Conservation (phyloP, 495 filamentous ascomycete genomes). For the Penicillium salamii region DNA sequence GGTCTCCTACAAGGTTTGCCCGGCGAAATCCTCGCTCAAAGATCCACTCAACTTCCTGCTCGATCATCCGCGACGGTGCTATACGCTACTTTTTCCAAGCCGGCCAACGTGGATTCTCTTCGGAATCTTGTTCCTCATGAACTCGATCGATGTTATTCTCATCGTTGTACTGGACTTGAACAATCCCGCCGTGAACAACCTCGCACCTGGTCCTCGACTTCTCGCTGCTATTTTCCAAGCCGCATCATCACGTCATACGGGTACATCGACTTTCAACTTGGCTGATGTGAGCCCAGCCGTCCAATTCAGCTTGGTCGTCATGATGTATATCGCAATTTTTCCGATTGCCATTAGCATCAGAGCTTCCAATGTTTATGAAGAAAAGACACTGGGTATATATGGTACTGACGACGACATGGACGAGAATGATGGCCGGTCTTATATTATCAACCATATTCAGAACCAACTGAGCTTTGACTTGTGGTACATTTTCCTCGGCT, state of each 20-base stretch:
- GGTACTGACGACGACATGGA: conserved; percentile 45
- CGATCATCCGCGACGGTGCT: conserved; percentile 61
- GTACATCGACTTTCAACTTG: conserved; percentile 55
- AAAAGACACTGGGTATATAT: conserved; percentile 69
- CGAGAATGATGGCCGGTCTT: conserved; percentile 31
- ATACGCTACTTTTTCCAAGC: conserved; percentile 60
- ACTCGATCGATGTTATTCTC: conserved; percentile 55
- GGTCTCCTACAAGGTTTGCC: conserved; percentile 53
- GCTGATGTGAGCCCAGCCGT: conserved; percentile 57
- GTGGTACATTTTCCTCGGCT: conserved; percentile 63
- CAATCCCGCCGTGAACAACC: conserved; percentile 26
- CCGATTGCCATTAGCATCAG: conserved; percentile 74
- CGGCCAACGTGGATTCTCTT: conserved; percentile 62
- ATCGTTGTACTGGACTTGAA: conserved; percentile 58
- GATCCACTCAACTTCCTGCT: conserved; percentile 51
- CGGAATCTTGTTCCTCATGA: conserved; percentile 54
- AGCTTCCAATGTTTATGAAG: conserved; percentile 63
- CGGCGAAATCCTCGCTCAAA: conserved; percentile 29
- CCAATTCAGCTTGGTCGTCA: conserved; percentile 58
- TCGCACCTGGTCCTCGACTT: conserved; percentile 35
- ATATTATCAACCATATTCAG: conserved; percentile 55
- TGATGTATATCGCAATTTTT: conserved; percentile 76
- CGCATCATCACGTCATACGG: conserved; percentile 57
- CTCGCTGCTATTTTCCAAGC: conserved; percentile 61
- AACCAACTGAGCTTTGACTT: conserved; percentile 62